Evolutionary conservation across 805 yeast genomes (phyloP).

Genomic region (Wickerhamiella slavikovae): DNA sequence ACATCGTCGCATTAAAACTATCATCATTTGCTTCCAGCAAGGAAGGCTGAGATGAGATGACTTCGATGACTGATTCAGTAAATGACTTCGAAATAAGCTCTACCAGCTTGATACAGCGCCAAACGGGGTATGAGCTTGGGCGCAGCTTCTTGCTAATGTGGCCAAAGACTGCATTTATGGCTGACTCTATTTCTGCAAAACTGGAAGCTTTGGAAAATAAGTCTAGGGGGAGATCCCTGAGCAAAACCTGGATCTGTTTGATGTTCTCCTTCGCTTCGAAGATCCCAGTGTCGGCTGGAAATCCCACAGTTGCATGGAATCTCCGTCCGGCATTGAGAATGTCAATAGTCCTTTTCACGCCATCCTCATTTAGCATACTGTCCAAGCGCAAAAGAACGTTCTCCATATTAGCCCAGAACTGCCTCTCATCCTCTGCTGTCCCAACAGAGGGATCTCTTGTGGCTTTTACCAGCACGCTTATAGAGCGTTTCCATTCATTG

Average conservation of each 20-base stretch:
- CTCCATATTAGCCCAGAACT: slow-evolving; percentile 63
- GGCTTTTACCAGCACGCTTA: slow-evolving; percentile 34
- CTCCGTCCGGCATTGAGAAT: slow-evolving; percentile 51
- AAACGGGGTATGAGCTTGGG: slow-evolving; percentile 38
- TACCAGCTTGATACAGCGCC: slow-evolving; percentile 40
- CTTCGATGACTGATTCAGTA: slow-evolving; percentile 23
- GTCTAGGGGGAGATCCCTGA: slow-evolving; percentile 53
- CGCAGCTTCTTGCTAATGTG: slow-evolving; percentile 42
- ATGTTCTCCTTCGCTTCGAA: slow-evolving; percentile 31
- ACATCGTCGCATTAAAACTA: slow-evolving; percentile 21
- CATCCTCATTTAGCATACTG: slow-evolving; percentile 34
- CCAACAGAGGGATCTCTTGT: slow-evolving; percentile 35
- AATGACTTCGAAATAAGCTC: slow-evolving; percentile 46
- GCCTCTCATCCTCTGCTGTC: slow-evolving; percentile 43
- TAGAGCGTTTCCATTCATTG: slow-evolving; percentile 51
- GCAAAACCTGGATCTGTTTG: slow-evolving; percentile 34
- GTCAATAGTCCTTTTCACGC: slow-evolving; percentile 35
- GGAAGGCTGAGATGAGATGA: slow-evolving; percentile 20
- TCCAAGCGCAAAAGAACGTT: slow-evolving; percentile 32
- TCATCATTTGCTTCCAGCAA: slow-evolving; percentile 25
- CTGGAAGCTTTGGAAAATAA: slow-evolving; percentile 28
- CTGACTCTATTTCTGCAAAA: slow-evolving; percentile 25
- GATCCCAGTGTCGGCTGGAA: slow-evolving; percentile 51
- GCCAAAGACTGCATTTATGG: slow-evolving; percentile 29
- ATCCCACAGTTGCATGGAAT: slow-evolving; percentile 57